Evolutionary conservation across 768 basidiomycete species (phyloP).

Genomic region (Rhodosporidiobolus odoratus): DNA sequence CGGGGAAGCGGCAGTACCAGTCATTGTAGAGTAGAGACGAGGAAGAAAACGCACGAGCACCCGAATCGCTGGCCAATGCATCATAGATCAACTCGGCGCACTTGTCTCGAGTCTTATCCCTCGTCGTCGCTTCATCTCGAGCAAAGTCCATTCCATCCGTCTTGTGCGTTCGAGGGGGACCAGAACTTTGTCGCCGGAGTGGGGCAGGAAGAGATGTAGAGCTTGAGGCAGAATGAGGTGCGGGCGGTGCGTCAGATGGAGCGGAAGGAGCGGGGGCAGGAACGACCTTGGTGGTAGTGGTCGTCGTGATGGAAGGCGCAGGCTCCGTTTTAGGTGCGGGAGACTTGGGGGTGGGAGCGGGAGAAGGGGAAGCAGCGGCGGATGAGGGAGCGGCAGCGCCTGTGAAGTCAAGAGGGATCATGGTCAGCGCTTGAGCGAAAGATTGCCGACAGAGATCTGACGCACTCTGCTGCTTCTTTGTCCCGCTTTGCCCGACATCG

Average conservation of each 20-base stretch:
- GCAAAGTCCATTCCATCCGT: constrained; percentile 19
- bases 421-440: neutral
- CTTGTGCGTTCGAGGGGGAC: constrained; percentile 29
- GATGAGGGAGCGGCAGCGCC: constrained; percentile 4
- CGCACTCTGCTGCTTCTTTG: constrained; percentile 32
- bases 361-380: constrained; percentile 30
- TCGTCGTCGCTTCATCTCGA: neutral
- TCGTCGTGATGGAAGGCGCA: neutral
- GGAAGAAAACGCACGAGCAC: constrained; percentile 66
- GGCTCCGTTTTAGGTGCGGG: constrained; percentile 34
- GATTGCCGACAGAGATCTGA: neutral
- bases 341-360: constrained; percentile 24
- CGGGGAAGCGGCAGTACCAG: neutral
- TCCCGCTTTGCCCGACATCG: constrained; percentile 62
- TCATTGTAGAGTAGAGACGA: neutral
- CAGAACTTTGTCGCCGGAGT: constrained; percentile 18
- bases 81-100: constrained; percentile 88
- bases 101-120: constrained; percentile 57
- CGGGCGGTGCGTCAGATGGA: constrained; percentile 42
- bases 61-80: constrained; percentile 76
- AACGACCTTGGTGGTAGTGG: constrained; percentile 1
- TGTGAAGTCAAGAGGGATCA: neutral
- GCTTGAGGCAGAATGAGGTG: constrained; percentile 48
- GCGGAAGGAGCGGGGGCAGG: neutral
- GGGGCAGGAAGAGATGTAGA: constrained; percentile 34